These are phyloP conservation scores for Gossypium turneri DNA, from an alignment of 345 rosid genomes.

Conservation along the genomic window DNA sequence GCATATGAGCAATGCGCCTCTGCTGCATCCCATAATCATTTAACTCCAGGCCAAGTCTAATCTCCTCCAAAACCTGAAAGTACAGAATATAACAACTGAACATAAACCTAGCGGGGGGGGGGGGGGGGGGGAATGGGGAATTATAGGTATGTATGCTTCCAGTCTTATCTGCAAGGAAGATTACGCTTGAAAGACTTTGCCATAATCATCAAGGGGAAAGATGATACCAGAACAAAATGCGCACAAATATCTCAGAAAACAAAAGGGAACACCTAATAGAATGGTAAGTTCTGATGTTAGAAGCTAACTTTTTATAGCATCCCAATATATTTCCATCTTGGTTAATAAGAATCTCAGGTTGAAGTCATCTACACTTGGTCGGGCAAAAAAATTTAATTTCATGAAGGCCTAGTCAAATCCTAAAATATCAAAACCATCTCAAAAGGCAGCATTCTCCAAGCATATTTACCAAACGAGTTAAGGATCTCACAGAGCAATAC, in stretches of 20 bases:
- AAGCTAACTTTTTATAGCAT: background rate
- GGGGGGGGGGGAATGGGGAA: background rate
- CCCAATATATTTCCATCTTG: background rate
- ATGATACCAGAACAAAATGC: background rate
- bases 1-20: constrained; percentile 93
- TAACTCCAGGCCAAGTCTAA: constrained; percentile 85
- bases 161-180: background rate
- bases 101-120: background rate
- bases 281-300: background rate
- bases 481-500: background rate
- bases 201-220: background rate
- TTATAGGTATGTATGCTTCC: background rate
- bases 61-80: constrained; percentile 93
- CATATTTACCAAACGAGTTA: background rate
- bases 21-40: constrained; percentile 98
- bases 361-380: background rate
- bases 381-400: background rate
- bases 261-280: background rate
- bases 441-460: constrained; percentile 5
- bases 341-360: background rate
- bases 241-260: background rate
- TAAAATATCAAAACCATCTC: background rate
- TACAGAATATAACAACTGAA: constrained; percentile 17
- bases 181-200: background rate
- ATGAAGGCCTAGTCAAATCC: background rate